Percentiles rank a stretch among this genome's conserved stretches.
These are phyloP conservation scores for Xylariomycetidae sp. DNA, from an alignment of 2,329 filamentous ascomycete species.

Conservation along the genomic window DNA sequence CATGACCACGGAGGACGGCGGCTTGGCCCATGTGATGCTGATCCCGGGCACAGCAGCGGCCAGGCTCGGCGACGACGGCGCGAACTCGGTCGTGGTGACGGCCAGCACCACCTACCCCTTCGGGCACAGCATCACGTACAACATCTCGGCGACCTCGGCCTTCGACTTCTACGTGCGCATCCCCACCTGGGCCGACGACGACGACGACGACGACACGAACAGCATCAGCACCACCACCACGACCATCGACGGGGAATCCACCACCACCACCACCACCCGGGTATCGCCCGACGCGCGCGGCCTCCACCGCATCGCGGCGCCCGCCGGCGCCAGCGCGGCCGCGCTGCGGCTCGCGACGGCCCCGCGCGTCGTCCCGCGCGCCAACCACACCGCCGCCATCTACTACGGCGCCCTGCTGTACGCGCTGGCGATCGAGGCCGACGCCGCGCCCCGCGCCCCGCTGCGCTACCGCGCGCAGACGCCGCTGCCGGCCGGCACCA, in stretches of 20 bases:
- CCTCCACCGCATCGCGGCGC: constrained; percentile 11
- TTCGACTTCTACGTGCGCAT: constrained; percentile 23
- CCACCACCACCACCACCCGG: constrained; percentile 1
- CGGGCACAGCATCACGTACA: constrained; percentile 21
- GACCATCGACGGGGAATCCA: constrained; percentile 6
- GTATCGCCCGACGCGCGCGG: constrained; percentile 5
- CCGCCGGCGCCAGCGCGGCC: constrained; percentile 6
- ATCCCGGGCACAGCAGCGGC: constrained; percentile 35
- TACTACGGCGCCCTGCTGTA: constrained; percentile 21
- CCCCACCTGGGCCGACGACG: constrained; percentile 14
- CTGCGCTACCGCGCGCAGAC: constrained; percentile 11
- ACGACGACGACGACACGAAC: no score
- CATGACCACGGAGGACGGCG: constrained; percentile 31
- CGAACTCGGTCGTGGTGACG: constrained; percentile 29
- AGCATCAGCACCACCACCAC: no score
- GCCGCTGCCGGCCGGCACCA: constrained; percentile 10
- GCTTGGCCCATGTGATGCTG: constrained; percentile 42
- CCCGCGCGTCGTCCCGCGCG: constrained; percentile 12
- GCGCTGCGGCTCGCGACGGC: constrained; percentile 10
- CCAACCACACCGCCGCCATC: constrained; percentile 17
- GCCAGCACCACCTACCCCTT: constrained; percentile 41
- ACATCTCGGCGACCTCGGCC: constrained; percentile 19
- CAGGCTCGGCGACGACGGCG: constrained; percentile 27
- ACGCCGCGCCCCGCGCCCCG: constrained; percentile 6
- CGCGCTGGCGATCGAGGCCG: constrained; percentile 18